phyloP scores from a whole-genome alignment of 1,139 yeast genomes.

The Lipomyces yarrowii region DNA sequence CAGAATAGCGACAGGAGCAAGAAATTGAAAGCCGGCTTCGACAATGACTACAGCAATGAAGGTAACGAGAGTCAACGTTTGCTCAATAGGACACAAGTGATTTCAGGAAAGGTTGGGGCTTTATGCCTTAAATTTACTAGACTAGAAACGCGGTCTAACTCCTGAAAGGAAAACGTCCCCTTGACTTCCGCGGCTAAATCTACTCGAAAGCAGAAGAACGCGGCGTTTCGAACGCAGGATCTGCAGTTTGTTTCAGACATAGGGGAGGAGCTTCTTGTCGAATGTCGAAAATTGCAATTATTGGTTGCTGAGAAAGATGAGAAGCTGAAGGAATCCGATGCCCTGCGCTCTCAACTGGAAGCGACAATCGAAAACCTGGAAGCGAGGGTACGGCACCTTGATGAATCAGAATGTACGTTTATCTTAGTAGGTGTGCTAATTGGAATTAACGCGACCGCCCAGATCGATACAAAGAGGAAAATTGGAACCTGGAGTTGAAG shows the following conservation, averaged over 20 bases:
- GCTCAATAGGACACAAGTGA: not conserved
- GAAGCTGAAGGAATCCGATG: conserved; percentile 48
- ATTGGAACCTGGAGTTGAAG: conserved; percentile 75
- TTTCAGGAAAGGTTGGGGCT: conserved; percentile 8
- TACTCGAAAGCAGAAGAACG: conserved; percentile 23
- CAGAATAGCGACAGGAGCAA: not conserved
- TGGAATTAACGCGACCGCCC: conserved; percentile 3
- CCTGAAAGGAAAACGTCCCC: conserved; percentile 19
- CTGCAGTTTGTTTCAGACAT: conserved; percentile 81
- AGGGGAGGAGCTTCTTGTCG: conserved; percentile 74
- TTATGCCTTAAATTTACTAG: not conserved
- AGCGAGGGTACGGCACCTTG: conserved; percentile 41
- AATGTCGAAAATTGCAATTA: conserved; percentile 76
- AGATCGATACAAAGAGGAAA: conserved; percentile 63
- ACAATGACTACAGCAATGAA: conserved; percentile 11
- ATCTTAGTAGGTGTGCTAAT: not conserved
- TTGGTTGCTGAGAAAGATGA: conserved; percentile 49
- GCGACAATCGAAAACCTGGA: conserved; percentile 45
- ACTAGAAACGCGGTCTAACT: not conserved
- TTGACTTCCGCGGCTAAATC: conserved; percentile 6
- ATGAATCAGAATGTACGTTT: conserved; percentile 45
- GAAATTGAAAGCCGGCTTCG: conserved; percentile 4
- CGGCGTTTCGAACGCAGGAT: conserved; percentile 49
- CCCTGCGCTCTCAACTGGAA: conserved; percentile 50
- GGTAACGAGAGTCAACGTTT: conserved; percentile 7